Conservation (phyloP, 495 filamentous ascomycete species). For the Penicillium bialowiezense region DNA sequence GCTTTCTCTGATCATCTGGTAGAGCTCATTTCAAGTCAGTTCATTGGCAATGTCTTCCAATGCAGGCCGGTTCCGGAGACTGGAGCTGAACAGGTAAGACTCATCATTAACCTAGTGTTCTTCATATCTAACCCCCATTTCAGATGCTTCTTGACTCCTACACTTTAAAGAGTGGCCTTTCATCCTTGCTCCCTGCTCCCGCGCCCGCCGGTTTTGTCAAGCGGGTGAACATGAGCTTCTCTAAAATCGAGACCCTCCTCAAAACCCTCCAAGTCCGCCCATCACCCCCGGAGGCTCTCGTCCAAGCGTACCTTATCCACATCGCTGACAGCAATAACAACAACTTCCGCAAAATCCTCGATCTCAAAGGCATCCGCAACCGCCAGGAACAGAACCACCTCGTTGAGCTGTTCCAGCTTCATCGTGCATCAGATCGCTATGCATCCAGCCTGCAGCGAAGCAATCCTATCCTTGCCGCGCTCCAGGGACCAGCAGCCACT, state of each 20-base stretch:
- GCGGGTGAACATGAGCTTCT: constrained; percentile 80
- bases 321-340: constrained; percentile 85
- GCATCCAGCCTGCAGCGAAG: constrained; percentile 41
- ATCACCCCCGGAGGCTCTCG: constrained; percentile 85
- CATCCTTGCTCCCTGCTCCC: constrained; percentile 40
- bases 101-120: not conserved
- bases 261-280: constrained; percentile 96
- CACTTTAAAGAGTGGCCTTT: constrained; percentile 78
- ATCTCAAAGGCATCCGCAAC: constrained; percentile 79
- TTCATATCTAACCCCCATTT: constrained; percentile 1
- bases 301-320: constrained; percentile 95
- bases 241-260: constrained; percentile 84
- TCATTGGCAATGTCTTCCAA: constrained; percentile 79
- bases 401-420: constrained; percentile 84
- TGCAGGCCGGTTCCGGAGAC: constrained; percentile 88
- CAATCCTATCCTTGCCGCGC: constrained; percentile 40
- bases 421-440: constrained; percentile 61
- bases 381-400: constrained; percentile 79
- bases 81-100: constrained; percentile 82
- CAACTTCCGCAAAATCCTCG: constrained; percentile 96
- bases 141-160: constrained; percentile 94
- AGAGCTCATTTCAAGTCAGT: constrained; percentile 74
- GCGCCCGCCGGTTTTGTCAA: constrained; percentile 72
- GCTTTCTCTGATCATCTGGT: constrained; percentile 94
- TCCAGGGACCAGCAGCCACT: constrained; percentile 39